A percentile compares a stretch with the other conserved stretches of the same genome.
phyloP scores from a whole-genome alignment of 2,329 filamentous ascomycete genomes.

The Fusarium luffae region DNA sequence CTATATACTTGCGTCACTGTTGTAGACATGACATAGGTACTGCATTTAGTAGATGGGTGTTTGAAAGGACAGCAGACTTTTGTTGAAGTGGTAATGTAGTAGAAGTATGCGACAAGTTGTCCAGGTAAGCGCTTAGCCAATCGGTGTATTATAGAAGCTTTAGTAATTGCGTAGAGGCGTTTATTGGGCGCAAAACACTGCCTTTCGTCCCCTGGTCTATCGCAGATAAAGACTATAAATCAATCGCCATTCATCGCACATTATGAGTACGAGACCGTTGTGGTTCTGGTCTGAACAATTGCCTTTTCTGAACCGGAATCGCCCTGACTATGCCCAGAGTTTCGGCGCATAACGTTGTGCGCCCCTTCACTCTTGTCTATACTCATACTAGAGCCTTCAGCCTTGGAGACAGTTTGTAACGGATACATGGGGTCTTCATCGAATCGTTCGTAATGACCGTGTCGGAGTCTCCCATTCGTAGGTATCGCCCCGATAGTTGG shows the following conservation, averaged over 20 bases:
- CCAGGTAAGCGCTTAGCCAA: not conserved
- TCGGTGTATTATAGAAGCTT: not conserved
- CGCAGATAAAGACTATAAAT: not conserved
- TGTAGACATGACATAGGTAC: not conserved
- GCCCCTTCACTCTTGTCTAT: not conserved
- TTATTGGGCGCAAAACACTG: not conserved
- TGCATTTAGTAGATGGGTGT: not conserved
- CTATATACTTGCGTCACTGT: not conserved
- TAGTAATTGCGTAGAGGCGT: not conserved
- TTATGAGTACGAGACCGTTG: not conserved
- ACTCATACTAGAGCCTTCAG: not conserved
- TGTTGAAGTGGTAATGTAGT: not conserved
- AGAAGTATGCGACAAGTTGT: not conserved
- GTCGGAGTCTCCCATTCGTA: not conserved
- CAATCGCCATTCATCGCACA: not conserved
- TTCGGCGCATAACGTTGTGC: not conserved
- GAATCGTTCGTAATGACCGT: slow-evolving; percentile 12
- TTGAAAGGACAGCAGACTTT: not conserved
- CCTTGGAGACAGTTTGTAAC: slow-evolving; percentile 6
- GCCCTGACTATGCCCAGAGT: slow-evolving; percentile 6
- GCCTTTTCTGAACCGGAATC: slow-evolving; percentile 26
- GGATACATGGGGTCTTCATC: slow-evolving; percentile 20
- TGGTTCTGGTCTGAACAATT: slow-evolving; percentile 12
- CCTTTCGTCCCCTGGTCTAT: not conserved
- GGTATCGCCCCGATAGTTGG: slow-evolving; percentile 20